phyloP scores from a whole-genome alignment of 2,329 filamentous ascomycete genomes.

The Berkeleyomyces basicola region DNA sequence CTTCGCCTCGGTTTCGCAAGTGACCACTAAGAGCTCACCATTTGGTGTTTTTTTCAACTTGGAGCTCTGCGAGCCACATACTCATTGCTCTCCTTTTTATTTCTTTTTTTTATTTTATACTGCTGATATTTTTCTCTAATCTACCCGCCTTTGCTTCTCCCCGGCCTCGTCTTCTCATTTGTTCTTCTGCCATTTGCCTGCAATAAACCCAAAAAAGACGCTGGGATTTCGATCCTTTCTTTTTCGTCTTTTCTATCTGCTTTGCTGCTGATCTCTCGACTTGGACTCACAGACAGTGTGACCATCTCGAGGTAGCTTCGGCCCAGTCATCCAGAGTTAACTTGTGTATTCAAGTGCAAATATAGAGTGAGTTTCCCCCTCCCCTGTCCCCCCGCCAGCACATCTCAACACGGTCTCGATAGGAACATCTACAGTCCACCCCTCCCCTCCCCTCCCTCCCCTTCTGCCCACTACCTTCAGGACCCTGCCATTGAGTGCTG shows the following conservation, averaged over 20 bases:
- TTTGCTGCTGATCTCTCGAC: neutral
- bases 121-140: neutral
- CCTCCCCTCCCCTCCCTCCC: neutral
- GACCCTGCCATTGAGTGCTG: neutral
- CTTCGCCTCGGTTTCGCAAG: slow-evolving; percentile 1
- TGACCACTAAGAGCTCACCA: neutral
- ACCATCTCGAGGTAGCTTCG: neutral
- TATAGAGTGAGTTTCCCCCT: neutral
- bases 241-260: neutral
- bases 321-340: neutral
- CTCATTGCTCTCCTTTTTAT: neutral
- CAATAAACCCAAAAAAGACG: neutral
- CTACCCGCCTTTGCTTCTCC: neutral
- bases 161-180: neutral
- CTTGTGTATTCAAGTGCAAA: too few species aligned
- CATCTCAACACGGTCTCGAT: neutral
- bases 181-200: neutral
- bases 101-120: neutral
- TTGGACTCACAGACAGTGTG: neutral
- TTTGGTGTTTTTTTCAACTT: neutral
- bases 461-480: neutral
- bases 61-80: neutral
- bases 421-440: neutral
- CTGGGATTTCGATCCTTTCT: neutral
- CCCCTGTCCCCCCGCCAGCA: neutral